phyloP scores from a whole-genome alignment of 139 green algal genomes.

The Edaphochlamys debaryana region DNA sequence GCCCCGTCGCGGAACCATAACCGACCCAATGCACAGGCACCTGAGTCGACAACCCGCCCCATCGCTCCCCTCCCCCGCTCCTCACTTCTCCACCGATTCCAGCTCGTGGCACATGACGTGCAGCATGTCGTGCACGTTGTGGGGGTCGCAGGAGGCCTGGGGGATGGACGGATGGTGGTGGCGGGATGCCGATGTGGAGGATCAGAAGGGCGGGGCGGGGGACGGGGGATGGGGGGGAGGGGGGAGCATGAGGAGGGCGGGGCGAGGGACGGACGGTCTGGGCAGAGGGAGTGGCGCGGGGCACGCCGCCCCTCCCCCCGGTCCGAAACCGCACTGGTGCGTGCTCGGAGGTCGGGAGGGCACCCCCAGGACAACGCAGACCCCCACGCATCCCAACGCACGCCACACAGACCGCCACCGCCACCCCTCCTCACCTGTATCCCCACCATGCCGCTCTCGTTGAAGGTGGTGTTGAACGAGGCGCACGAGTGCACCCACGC shows the following conservation, averaged over 20 bases:
- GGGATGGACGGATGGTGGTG: no score
- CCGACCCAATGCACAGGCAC: background rate
- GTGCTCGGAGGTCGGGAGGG: no score
- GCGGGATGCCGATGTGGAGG: no score
- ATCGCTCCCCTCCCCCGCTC: background rate
- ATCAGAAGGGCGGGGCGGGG: no score
- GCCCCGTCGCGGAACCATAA: no score
- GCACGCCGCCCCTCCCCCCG: no score
- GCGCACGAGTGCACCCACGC: slow-evolving; percentile 85
- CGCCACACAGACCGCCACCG: no score
- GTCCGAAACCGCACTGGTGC: no score
- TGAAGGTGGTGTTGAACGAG: slow-evolving; percentile 89
- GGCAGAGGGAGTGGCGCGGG: no score
- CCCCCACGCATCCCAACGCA: background rate
- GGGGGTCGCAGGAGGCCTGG: slow-evolving; percentile 55
- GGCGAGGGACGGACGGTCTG: no score
- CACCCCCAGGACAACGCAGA: background rate
- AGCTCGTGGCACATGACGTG: slow-evolving; percentile 65
- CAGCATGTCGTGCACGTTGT: slow-evolving; percentile 58
- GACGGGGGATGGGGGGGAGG: no score
- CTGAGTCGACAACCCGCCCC: background rate
- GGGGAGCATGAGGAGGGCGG: no score
- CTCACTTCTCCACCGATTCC: slow-evolving; percentile 52
- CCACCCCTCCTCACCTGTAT: slow-evolving; percentile 75
- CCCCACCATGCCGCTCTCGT: slow-evolving; percentile 90